Evolutionary conservation across 2,329 filamentous ascomycete genomes (phyloP).

Genomic region (Domatiomyces catenatus): DNA sequence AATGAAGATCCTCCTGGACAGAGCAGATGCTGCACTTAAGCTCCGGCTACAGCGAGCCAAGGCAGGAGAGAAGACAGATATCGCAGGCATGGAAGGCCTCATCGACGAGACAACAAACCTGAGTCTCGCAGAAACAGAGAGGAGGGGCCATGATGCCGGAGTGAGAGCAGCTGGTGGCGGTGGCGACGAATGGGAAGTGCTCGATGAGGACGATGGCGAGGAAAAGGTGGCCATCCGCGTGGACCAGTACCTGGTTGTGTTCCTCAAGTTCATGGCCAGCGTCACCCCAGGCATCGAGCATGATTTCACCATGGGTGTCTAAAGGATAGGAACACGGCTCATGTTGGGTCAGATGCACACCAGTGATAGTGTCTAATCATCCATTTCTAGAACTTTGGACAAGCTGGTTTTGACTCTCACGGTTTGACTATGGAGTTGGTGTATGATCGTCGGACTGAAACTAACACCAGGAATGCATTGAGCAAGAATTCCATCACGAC

Average conservation of each 20-base stretch:
- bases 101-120: conserved; percentile 59
- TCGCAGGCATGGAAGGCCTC: conserved; percentile 64
- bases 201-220: conserved; percentile 32
- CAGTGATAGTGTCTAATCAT: not conserved
- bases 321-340: conserved; percentile 17
- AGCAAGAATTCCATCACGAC: too few relatives aligned
- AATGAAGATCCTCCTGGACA: conserved; percentile 94
- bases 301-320: conserved; percentile 94
- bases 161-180: conserved; percentile 26
- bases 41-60: conserved; percentile 70
- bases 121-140: conserved; percentile 23
- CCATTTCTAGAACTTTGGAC: not conserved
- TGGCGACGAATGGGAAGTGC: conserved; percentile 50
- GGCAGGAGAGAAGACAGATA: conserved; percentile 29
- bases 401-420: not conserved
- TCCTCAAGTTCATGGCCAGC: conserved; percentile 57
- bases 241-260: conserved; percentile 38
- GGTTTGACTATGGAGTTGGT: too few relatives aligned
- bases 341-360: not conserved
- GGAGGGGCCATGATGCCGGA: conserved; percentile 26
- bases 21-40: conserved; percentile 84
- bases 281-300: conserved; percentile 96
- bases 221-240: conserved; percentile 34
- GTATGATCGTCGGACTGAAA: too few relatives aligned
- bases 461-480: too few relatives aligned